A percentile compares a stretch with the other conserved stretches of the same genome.
Evolutionary conservation across 176 grass and related monocot genomes (phyloP).

Genomic region (Oryza officinalis): DNA sequence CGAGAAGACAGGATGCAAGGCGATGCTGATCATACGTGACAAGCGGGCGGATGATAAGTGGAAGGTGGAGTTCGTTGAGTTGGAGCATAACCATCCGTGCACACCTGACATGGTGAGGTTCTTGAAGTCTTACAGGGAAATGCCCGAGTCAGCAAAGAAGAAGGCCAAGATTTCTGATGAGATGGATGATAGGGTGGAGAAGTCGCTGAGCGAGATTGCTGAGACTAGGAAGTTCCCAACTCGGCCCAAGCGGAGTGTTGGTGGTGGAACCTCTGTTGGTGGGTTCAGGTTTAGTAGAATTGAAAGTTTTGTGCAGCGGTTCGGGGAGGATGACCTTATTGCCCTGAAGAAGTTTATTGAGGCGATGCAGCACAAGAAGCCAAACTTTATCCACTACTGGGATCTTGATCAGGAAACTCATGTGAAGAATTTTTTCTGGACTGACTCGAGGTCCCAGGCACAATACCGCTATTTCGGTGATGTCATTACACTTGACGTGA

Average conservation of each 20-base stretch:
- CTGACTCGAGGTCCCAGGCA: slow-evolving; percentile 69
- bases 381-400: slow-evolving; percentile 78
- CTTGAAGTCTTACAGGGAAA: slow-evolving; percentile 74
- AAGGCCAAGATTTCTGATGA: slow-evolving; percentile 56
- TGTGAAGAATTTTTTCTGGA: slow-evolving; percentile 76
- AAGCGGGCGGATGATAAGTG: slow-evolving; percentile 55
- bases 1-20: slow-evolving; percentile 71
- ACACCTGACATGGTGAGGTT: slow-evolving; percentile 87
- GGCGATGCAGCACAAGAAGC: slow-evolving; percentile 63
- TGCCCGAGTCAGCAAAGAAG: slow-evolving; percentile 61
- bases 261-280: slow-evolving; percentile 21
- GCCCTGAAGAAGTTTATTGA: slow-evolving; percentile 65
- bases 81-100: slow-evolving; percentile 83
- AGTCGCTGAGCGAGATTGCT: slow-evolving; percentile 54
- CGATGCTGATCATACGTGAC: slow-evolving; percentile 65
- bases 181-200: slow-evolving; percentile 54
- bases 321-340: slow-evolving; percentile 51
- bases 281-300: slow-evolving; percentile 40
- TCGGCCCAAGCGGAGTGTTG: slow-evolving; percentile 46
- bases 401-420: slow-evolving; percentile 73
- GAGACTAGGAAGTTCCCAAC: slow-evolving; percentile 62
- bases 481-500: slow-evolving; percentile 64
- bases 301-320: slow-evolving; percentile 37
- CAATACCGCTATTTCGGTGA: slow-evolving; percentile 70
- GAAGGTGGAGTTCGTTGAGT: slow-evolving; percentile 71